A percentile compares a stretch with the other conserved stretches of the same genome.
Evolutionary conservation across 169 alveolate genomes (phyloP).

Genomic region (Cryptosporidium canis): DNA sequence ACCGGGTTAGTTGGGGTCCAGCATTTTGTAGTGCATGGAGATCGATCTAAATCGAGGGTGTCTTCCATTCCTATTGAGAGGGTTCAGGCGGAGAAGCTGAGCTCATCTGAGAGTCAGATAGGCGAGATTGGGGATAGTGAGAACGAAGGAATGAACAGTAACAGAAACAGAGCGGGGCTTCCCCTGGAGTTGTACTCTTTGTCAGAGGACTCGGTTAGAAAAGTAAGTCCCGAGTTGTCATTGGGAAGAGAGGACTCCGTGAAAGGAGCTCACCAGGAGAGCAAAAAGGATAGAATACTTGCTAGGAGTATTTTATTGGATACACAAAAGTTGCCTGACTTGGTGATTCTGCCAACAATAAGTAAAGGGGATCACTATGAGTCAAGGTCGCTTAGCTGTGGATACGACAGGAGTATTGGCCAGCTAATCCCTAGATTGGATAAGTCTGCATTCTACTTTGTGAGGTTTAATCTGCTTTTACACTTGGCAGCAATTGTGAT

Average conservation of each 20-base stretch:
- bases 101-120: neutral
- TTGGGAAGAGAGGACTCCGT: neutral
- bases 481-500: constrained; percentile 71
- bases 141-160: constrained; percentile 54
- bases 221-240: neutral
- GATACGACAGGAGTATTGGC: neutral
- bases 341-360: constrained; percentile 25
- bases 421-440: neutral
- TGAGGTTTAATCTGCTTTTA: constrained; percentile 34
- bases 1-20: neutral
- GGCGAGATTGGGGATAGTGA: constrained; percentile 26
- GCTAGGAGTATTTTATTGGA: constrained; percentile 2
- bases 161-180: neutral
- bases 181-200: constrained; percentile 7
- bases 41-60: neutral
- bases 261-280: neutral
- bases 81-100: neutral
- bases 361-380: neutral
- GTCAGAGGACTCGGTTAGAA: neutral
- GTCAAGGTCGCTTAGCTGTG: neutral
- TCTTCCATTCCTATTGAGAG: neutral
- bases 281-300: neutral
- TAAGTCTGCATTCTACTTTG: constrained; percentile 36
- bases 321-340: constrained; percentile 13
- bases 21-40: neutral